Percentiles rank a stretch among this genome's conserved stretches.
Conservation (phyloP, 768 basidiomycete genomes). For the Fomitopsis serialis region DNA sequence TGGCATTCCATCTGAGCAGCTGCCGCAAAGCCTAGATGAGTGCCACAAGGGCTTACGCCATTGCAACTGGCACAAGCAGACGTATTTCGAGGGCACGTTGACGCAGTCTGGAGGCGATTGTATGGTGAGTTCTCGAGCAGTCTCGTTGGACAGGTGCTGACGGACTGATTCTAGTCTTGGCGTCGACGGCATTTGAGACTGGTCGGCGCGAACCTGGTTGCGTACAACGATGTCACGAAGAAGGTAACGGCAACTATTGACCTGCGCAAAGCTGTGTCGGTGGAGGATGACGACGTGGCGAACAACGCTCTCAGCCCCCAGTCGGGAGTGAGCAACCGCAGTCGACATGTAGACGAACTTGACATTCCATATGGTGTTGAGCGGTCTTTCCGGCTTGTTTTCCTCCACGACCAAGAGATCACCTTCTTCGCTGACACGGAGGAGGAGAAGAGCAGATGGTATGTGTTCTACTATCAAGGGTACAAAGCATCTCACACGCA, state of each 20-base stretch:
- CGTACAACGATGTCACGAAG: conserved; percentile 92
- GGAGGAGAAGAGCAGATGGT: conserved; percentile 86
- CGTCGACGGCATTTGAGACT: conserved; percentile 79
- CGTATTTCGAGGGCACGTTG: conserved; percentile 87
- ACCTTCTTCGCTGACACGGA: conserved; percentile 89
- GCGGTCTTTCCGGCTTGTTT: conserved; percentile 80
- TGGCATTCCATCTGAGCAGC: conserved; percentile 68
- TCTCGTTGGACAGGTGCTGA: conserved; percentile 7
- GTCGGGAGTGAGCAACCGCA: conserved; percentile 30
- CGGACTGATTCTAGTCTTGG: conserved; percentile 51
- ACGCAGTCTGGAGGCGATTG: conserved; percentile 96
- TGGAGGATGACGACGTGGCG: conserved; percentile 69
- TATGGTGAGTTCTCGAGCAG: conserved; percentile 45
- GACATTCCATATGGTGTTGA: conserved; percentile 67
- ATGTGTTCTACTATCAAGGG: conserved; percentile 19
- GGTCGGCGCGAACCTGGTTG: conserved; percentile 80
- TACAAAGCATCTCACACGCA: conserved; percentile 1
- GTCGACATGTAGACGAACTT: conserved; percentile 47
- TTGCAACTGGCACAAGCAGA: conserved; percentile 90
- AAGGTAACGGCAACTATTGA: conserved; percentile 88
- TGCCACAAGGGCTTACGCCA: conserved; percentile 84
- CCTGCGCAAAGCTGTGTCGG: conserved; percentile 71
- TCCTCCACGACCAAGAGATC: conserved; percentile 74
- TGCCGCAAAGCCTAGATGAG: conserved; percentile 92
- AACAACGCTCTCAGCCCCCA: conserved; percentile 40